Conservation (phyloP, 78 protist species). For the Dictyostelium capitatum region DNA sequence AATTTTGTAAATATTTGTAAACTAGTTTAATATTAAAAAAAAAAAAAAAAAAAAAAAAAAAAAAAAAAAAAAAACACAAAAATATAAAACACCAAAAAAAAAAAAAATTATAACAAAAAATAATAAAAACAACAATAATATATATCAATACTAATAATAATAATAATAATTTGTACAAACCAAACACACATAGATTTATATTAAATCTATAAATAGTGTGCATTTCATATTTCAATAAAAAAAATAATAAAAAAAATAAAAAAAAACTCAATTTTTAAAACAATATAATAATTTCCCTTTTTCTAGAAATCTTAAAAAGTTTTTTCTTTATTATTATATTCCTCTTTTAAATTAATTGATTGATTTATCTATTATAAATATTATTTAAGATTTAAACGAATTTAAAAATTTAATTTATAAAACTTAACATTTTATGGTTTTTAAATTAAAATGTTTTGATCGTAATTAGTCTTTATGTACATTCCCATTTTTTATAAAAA, state of each 20-base stretch:
- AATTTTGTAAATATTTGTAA: not conserved
- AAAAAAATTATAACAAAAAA: slow-evolving; percentile 2
- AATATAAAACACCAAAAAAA: not conserved
- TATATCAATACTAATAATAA: slow-evolving; percentile 25
- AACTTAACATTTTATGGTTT: no score
- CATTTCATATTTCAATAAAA: not conserved
- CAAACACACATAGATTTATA: slow-evolving; percentile 4
- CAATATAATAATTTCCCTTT: no score
- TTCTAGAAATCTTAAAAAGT: not conserved
- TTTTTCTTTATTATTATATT: no score
- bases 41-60: slow-evolving; percentile 6
- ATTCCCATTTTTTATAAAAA: no score
- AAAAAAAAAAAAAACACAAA: not conserved
- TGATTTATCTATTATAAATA: not conserved
- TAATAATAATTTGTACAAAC: slow-evolving; percentile 9
- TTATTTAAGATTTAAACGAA: no score
- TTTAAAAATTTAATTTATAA: no score
- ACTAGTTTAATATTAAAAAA: not conserved
- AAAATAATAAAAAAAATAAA: slow-evolving; percentile 18
- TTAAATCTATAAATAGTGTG: slow-evolving; percentile 5
- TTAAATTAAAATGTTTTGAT: no score
- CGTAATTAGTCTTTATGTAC: no score
- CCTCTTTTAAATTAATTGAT: not conserved
- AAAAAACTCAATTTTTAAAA: not conserved
- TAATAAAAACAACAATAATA: not conserved